These are phyloP conservation scores for Lyophyllum semitale DNA, from an alignment of 768 basidiomycete genomes.

Conservation along the genomic window DNA sequence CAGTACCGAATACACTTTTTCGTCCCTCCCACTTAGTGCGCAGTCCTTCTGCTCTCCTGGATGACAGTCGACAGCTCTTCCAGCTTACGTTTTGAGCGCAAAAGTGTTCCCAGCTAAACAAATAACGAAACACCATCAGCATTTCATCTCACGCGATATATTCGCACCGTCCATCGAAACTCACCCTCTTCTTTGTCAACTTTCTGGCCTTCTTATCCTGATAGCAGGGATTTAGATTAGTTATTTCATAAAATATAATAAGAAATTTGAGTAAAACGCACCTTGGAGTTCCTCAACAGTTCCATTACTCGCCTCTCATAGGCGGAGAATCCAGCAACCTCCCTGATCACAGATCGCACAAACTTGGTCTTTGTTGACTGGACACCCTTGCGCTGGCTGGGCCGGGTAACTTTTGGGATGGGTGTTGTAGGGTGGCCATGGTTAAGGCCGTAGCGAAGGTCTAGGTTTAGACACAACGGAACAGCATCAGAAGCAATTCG, in stretches of 20 bases:
- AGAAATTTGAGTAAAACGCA: conserved; percentile 33
- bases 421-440: conserved; percentile 88
- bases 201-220: conserved; percentile 99
- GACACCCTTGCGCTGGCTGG: conserved; percentile 91
- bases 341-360: conserved; percentile 90
- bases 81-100: conserved; percentile 98
- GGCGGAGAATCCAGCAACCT: conserved; percentile 96
- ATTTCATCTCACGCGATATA: neutral
- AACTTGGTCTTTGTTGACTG: conserved; percentile 90
- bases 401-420: conserved; percentile 73
- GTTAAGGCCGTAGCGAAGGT: conserved; percentile 84
- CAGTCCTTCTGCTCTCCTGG: conserved; percentile 86
- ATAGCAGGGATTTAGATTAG: neutral
- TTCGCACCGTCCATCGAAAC: conserved; percentile 30
- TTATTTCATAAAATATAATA: neutral
- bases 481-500: conserved; percentile 8
- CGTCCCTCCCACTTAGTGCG: conserved; percentile 35
- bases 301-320: conserved; percentile 99
- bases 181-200: conserved; percentile 97
- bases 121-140: conserved; percentile 11
- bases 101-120: conserved; percentile 88
- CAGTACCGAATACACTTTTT: conserved; percentile 3
- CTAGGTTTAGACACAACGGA: conserved; percentile 39
- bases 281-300: conserved; percentile 96
- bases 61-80: conserved; percentile 93